Percentiles rank a stretch among this genome's conserved stretches.
Conservation (phyloP, 2,329 filamentous ascomycete species). For the Seiridium unicorne region DNA sequence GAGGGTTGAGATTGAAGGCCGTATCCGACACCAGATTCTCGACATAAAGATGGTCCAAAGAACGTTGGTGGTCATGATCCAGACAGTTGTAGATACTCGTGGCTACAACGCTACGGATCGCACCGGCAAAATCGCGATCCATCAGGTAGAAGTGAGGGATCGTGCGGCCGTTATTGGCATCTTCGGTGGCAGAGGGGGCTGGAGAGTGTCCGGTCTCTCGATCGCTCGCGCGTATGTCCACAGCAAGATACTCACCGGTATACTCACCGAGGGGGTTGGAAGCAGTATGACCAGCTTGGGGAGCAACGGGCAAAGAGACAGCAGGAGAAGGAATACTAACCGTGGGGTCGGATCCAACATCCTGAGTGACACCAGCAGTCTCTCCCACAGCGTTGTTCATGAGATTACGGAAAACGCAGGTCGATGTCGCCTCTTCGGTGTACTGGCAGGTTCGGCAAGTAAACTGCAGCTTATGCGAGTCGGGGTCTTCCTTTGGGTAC, state of each 20-base stretch:
- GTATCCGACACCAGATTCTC: background rate
- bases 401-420: conserved; percentile 94
- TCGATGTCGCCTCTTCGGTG: conserved; percentile 79
- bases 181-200: conserved; percentile 13
- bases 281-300: background rate
- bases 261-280: conserved; percentile 1
- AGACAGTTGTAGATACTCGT: conserved; percentile 19
- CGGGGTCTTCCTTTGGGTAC: conserved; percentile 91
- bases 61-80: conserved; percentile 16
- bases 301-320: conserved; percentile 11
- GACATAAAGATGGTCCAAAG: conserved; percentile 18
- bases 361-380: conserved; percentile 94
- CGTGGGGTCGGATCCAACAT: conserved; percentile 97
- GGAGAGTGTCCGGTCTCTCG: background rate
- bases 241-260: background rate
- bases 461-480: conserved; percentile 83
- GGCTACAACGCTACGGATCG: conserved; percentile 15
- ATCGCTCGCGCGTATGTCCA: background rate
- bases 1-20: background rate
- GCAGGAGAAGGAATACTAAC: conserved; percentile 63
- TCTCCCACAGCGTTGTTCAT: conserved; percentile 90
- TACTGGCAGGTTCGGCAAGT: conserved; percentile 95
- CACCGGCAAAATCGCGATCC: conserved; percentile 19
- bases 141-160: background rate
- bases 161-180: conserved; percentile 25